phyloP scores from a whole-genome alignment of 2,329 filamentous ascomycete species.

The Paramyrothecium roridum region DNA sequence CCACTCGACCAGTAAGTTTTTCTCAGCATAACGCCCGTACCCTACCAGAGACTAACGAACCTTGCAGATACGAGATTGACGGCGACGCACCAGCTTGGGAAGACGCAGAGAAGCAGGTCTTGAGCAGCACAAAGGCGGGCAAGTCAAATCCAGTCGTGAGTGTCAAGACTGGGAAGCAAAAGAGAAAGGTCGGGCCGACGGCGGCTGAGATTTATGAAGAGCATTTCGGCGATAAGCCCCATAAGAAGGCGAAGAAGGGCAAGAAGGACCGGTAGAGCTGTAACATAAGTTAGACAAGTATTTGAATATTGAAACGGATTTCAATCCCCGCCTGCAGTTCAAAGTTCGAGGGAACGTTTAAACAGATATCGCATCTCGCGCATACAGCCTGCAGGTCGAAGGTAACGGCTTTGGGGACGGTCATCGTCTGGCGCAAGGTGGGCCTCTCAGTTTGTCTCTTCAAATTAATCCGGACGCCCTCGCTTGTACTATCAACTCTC shows the following conservation, averaged over 20 bases:
- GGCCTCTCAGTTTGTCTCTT: too few relatives aligned
- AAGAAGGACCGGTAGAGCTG: slow-evolving; percentile 21
- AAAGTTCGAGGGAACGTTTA: too few relatives aligned
- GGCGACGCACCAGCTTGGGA: slow-evolving; percentile 60
- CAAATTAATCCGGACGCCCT: too few relatives aligned
- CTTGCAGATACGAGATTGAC: slow-evolving; percentile 60
- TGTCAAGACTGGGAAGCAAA: slow-evolving; percentile 73
- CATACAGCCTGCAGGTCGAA: too few relatives aligned
- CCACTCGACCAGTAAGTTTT: slow-evolving; percentile 68
- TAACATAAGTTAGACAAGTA: background rate
- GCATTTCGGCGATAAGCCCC: slow-evolving; percentile 53
- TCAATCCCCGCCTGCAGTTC: too few relatives aligned
- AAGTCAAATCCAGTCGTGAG: slow-evolving; percentile 66
- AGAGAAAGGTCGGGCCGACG: slow-evolving; percentile 67
- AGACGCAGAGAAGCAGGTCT: slow-evolving; percentile 73
- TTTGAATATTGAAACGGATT: background rate
- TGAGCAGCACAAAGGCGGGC: slow-evolving; percentile 50
- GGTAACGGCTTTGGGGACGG: too few relatives aligned
- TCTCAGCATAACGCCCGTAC: too few relatives aligned
- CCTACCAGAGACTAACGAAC: slow-evolving; percentile 4
- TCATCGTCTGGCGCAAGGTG: too few relatives aligned
- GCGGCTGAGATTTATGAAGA: slow-evolving; percentile 63
- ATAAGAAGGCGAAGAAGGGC: slow-evolving; percentile 51
- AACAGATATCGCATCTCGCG: too few relatives aligned
- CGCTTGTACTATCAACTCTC: too few relatives aligned